These are phyloP conservation scores for Terana coerulea DNA, from an alignment of 768 basidiomycete genomes.

Conservation along the genomic window DNA sequence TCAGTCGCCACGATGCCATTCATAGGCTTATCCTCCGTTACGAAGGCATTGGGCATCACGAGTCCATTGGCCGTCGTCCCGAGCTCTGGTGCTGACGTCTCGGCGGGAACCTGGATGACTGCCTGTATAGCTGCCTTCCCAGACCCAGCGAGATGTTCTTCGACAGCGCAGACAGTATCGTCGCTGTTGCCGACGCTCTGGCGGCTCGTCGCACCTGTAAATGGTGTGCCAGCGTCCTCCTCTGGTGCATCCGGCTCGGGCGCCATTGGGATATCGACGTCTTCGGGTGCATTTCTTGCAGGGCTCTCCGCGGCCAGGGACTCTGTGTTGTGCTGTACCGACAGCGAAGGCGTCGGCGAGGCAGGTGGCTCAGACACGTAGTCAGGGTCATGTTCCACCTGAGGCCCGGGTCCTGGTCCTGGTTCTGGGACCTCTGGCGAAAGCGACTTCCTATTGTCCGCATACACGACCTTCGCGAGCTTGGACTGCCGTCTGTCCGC, in stretches of 20 bases:
- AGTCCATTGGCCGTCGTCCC: too few species aligned
- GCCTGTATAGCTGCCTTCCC: too few species aligned
- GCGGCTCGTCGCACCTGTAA: slow-evolving; percentile 43
- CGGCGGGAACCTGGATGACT: too few species aligned
- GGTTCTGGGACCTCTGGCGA: neutral
- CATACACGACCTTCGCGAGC: slow-evolving; percentile 1
- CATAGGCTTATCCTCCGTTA: too few species aligned
- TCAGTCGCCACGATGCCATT: too few species aligned
- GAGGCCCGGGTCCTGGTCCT: neutral
- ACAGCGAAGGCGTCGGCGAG: neutral
- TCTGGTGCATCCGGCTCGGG: slow-evolving; percentile 37
- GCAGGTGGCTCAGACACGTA: neutral
- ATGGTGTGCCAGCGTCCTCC: slow-evolving; percentile 52
- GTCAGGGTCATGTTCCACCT: neutral
- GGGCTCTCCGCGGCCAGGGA: neutral
- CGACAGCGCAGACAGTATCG: slow-evolving; percentile 44
- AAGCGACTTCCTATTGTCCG: neutral
- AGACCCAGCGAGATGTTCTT: too few species aligned
- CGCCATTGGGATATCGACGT: neutral
- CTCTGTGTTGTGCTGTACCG: neutral
- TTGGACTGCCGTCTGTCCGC: neutral
- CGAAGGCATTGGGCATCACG: too few species aligned
- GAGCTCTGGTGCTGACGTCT: too few species aligned
- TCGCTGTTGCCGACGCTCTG: slow-evolving; percentile 55
- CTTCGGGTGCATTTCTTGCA: neutral